Conservation (phyloP, 306 rosid species). For the Luffa aegyptiaca region DNA sequence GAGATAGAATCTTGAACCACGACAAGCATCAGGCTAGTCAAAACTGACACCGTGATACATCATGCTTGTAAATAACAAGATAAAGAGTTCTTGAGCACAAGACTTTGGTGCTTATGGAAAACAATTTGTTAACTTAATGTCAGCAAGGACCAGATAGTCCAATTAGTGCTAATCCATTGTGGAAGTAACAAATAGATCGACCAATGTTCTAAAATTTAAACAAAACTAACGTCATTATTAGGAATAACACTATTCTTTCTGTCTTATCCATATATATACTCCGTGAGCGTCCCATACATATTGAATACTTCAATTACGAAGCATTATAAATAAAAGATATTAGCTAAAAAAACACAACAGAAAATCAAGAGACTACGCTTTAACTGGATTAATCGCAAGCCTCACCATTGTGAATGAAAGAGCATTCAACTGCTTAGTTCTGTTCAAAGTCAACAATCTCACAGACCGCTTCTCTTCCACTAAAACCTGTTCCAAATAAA, state of each 20-base stretch:
- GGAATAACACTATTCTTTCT: background rate
- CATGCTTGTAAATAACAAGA: background rate
- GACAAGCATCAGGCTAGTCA: background rate
- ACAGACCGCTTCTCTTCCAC: conserved; percentile 37
- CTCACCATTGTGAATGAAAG: conserved; percentile 58
- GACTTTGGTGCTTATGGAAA: background rate
- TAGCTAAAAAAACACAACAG: background rate
- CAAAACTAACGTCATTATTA: background rate
- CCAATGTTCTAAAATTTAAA: background rate
- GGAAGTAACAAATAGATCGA: background rate
- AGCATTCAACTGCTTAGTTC: conserved; percentile 75
- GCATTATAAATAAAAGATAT: background rate
- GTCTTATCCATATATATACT: background rate
- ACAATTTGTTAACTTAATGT: background rate
- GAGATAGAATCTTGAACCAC: background rate
- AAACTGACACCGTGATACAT: background rate
- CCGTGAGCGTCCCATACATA: background rate
- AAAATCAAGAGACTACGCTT: background rate
- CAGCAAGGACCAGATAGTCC: background rate
- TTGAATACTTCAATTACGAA: background rate
- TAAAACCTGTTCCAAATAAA: conserved; percentile 37
- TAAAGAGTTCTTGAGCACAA: background rate
- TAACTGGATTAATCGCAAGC: background rate
- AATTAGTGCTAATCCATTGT: background rate
- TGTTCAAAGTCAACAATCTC: conserved; percentile 51